Percentiles rank a stretch among this genome's conserved stretches.
These are phyloP conservation scores for Echeveria elegans DNA, from an alignment of 164 flowering plant species.

Conservation along the genomic window DNA sequence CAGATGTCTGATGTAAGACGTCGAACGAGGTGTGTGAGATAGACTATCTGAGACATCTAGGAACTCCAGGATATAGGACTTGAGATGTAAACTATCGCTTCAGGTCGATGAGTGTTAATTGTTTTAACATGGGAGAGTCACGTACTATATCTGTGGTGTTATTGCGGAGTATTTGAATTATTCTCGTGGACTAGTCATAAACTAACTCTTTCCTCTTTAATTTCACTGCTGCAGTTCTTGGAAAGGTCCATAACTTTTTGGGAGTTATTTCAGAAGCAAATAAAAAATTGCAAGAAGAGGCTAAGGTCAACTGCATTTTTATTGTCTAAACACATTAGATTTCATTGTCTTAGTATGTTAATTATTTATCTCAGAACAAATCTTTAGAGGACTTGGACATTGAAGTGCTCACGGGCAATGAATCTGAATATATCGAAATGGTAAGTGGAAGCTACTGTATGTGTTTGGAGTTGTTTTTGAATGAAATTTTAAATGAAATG, in stretches of 20 bases:
- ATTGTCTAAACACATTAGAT: background rate
- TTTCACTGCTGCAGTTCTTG: constrained; percentile 42
- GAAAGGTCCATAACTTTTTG: constrained; percentile 62
- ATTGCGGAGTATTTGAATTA: too few species aligned
- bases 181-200: background rate
- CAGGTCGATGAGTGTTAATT: too few species aligned
- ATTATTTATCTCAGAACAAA: constrained; percentile 29
- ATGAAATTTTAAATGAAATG: background rate
- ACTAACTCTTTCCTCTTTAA: background rate
- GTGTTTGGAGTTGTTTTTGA: too few species aligned
- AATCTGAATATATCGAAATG: constrained; percentile 76
- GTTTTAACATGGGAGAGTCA: too few species aligned
- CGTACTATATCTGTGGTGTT: too few species aligned
- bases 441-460: constrained; percentile 24
- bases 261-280: constrained; percentile 70
- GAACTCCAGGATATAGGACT: too few species aligned
- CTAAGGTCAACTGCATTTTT: constrained; percentile 16
- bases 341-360: background rate
- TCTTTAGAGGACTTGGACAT: constrained; percentile 45
- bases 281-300: too few species aligned
- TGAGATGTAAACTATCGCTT: too few species aligned
- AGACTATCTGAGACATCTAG: too few species aligned
- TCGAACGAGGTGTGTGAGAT: too few species aligned
- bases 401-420: constrained; percentile 65
- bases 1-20: too few species aligned